A percentile compares a stretch with the other conserved stretches of the same genome.
Evolutionary conservation across 495 filamentous ascomycete species (phyloP).

Genomic region (Hypoxylon crocopeplum): DNA sequence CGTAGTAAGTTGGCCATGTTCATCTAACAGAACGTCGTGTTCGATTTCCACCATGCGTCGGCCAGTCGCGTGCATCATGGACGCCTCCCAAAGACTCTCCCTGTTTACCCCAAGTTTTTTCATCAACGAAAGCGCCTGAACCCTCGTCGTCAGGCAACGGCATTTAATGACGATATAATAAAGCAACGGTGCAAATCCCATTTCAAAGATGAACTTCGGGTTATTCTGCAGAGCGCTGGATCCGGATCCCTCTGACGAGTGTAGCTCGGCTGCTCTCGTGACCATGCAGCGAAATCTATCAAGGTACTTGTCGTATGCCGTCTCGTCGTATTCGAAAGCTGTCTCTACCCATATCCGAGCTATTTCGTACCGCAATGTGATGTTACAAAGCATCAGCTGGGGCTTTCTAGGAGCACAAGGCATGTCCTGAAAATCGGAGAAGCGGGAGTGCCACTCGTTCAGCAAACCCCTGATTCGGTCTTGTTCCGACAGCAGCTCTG

Average conservation of each 20-base stretch:
- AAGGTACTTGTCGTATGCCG: slow-evolving; percentile 46
- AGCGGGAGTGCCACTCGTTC: slow-evolving; percentile 34
- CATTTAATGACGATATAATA: slow-evolving; percentile 60
- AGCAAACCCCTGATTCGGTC: slow-evolving; percentile 9
- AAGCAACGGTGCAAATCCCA: slow-evolving; percentile 56
- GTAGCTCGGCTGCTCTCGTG: slow-evolving; percentile 38
- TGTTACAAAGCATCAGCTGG: slow-evolving; percentile 16
- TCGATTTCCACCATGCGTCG: slow-evolving; percentile 34
- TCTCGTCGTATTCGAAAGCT: slow-evolving; percentile 43
- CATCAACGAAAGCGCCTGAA: slow-evolving; percentile 49
- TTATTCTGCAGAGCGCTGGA: background rate
- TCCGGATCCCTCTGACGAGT: background rate
- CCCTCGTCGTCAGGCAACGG: slow-evolving; percentile 51
- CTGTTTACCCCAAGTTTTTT: slow-evolving; percentile 40
- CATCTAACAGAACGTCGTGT: slow-evolving; percentile 25
- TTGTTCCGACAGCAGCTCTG: slow-evolving; percentile 23
- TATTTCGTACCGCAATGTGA: slow-evolving; percentile 22
- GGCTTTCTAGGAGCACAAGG: background rate
- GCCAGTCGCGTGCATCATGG: slow-evolving; percentile 40
- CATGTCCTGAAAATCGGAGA: slow-evolving; percentile 21
- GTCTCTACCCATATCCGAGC: slow-evolving; percentile 46
- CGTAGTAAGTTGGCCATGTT: slow-evolving; percentile 1
- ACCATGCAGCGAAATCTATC: slow-evolving; percentile 49
- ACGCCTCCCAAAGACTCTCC: slow-evolving; percentile 51
- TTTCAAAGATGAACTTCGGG: slow-evolving; percentile 56